Evolutionary conservation across 805 yeast genomes (phyloP).

Genomic region (Hanseniaspora occidentalis): DNA sequence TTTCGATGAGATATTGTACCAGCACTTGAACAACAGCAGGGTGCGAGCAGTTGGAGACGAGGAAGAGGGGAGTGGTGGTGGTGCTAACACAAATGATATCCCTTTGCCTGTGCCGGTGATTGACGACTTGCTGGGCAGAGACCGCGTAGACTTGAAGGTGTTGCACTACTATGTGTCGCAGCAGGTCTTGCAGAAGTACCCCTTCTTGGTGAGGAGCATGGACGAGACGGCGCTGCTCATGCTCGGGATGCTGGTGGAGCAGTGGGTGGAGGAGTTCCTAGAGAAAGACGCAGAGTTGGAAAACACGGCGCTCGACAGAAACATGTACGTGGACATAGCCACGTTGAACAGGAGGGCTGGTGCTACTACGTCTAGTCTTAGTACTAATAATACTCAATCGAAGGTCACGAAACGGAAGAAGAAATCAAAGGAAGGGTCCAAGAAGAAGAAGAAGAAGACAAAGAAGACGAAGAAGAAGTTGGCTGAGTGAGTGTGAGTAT

Average conservation of each 20-base stretch:
- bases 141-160: conserved; percentile 22
- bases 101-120: conserved; percentile 7
- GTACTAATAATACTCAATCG: no score
- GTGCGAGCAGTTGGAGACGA: conserved; percentile 13
- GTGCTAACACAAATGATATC: background rate
- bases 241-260: conserved; percentile 26
- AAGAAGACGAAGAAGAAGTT: conserved; percentile 6
- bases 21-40: conserved; percentile 2
- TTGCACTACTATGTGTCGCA: conserved; percentile 27
- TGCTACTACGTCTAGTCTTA: no score
- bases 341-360: background rate
- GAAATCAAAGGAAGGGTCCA: background rate
- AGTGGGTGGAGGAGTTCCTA: conserved; percentile 24
- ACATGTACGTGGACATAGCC: background rate
- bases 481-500: background rate
- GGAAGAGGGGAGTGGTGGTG: conserved; percentile 10
- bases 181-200: conserved; percentile 18
- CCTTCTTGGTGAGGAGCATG: conserved; percentile 16
- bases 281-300: background rate
- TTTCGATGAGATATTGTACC: conserved; percentile 22
- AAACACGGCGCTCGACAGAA: background rate
- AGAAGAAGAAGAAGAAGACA: conserved; percentile 2
- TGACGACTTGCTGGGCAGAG: conserved; percentile 16
- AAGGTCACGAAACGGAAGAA: background rate
- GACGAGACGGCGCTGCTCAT: conserved; percentile 28